Conservation (phyloP, 768 basidiomycete species). For the Mycena chlorophos region DNA sequence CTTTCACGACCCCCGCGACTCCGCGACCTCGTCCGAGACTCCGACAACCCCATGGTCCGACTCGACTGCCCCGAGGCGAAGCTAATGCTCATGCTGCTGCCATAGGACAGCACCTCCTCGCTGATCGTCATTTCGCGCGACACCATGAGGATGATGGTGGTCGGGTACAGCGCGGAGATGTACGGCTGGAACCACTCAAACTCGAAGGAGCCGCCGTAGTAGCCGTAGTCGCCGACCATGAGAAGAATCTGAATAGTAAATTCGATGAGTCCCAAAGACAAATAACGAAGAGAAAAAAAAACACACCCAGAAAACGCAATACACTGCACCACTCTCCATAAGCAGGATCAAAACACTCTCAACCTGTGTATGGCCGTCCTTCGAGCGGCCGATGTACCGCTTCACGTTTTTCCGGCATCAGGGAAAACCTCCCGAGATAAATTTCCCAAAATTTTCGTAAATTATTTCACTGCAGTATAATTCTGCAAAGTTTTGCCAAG, state of each 20-base stretch:
- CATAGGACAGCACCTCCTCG: neutral
- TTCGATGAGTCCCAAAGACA: neutral
- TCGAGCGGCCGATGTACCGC: constrained; percentile 1
- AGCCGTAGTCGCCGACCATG: constrained; percentile 7
- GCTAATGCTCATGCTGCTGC: too few species aligned
- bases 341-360: constrained; percentile 20
- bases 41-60: too few species aligned
- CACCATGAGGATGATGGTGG: constrained; percentile 1
- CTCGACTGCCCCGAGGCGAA: too few species aligned
- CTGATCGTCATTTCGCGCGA: constrained; percentile 2
- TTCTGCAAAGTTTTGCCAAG: too few species aligned
- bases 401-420: constrained; percentile 11
- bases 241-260: neutral
- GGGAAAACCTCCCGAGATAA: too few species aligned
- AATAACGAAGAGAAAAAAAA: neutral
- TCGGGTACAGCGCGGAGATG: constrained; percentile 8
- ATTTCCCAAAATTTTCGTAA: too few species aligned
- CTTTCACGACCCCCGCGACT: too few species aligned
- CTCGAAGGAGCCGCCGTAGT: constrained; percentile 15
- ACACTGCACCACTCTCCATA: constrained; percentile 21
- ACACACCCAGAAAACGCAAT: constrained; percentile 20
- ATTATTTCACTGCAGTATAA: too few species aligned
- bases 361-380: constrained; percentile 6
- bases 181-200: constrained; percentile 23
- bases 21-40: too few species aligned